Base-by-base conservation (phyloP, 257 asterid genomes). In the Thymus mandschuricus region DNA sequence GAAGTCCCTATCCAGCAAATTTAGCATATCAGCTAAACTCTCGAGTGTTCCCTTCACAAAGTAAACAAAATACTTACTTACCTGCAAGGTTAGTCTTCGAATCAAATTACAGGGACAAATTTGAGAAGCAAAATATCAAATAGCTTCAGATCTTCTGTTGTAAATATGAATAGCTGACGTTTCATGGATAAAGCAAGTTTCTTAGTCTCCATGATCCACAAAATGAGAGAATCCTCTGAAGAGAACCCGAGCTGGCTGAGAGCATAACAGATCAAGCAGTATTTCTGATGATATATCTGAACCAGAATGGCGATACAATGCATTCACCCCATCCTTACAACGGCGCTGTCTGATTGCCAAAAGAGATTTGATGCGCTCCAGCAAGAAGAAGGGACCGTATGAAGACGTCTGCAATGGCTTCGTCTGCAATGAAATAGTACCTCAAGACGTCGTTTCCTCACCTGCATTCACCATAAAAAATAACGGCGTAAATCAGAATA, bases 341-440 rank as follows among this genome's bases (percentile, higher is more conserved):
- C 57, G 38, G 21, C 95, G 90, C 58, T 87, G 84, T 74, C 73
- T 85, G 71, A 92, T 73, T 40, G 82, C 88, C 93, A 95, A 77
- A 6, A 95, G 90, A 56, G 92, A 74, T 73, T 87, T 95, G 89
- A 81, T 92, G 74, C 77, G 80, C 82, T 87, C 89, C 95, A 33
- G 95, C 96, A 55, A 92, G 95, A 30, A 89, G 90, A 80, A 92
- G 92, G 77, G 70, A 89, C 79, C 96, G 83, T 71, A 89, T 92
- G 68, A 92, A 87, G 50, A 83, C 81, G 66, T 76, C 86, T 30
- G 87, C 77, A 70, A 95, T 76, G 76, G 87, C 79, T 69, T 95
- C 99, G 75, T 97, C 89, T 15, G 97, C 96, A 70, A 92, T 81
- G 92, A 80, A 88, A 85, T 8, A 1, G 68, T 78, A 62, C 72